Evolutionary conservation across 2,329 filamentous ascomycete species (phyloP).

Genomic region (Ceratocystis eucalypticola): DNA sequence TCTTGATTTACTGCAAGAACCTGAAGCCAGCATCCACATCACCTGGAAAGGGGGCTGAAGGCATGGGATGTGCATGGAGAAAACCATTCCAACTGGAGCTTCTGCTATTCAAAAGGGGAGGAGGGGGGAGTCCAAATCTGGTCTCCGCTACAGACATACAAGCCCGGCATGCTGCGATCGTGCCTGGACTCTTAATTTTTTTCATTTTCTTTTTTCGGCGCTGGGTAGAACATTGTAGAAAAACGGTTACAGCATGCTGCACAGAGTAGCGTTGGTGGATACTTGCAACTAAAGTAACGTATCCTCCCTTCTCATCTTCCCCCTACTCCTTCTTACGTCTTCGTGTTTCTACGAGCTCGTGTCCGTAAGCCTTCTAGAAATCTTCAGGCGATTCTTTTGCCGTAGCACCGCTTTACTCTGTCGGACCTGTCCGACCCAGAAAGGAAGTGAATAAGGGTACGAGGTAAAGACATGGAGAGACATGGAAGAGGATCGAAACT

Average conservation of each 20-base stretch:
- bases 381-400: not conserved
- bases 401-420: not conserved
- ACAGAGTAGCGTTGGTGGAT: not conserved
- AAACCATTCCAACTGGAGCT: not conserved
- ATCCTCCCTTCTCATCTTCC: not conserved
- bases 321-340: not conserved
- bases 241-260: not conserved
- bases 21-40: not conserved
- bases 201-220: too few species aligned
- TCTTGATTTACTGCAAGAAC: not conserved
- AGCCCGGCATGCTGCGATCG: too few species aligned
- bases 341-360: not conserved
- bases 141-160: too few species aligned
- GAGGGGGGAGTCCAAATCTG: not conserved
- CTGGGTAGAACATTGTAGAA: too few species aligned
- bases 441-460: not conserved
- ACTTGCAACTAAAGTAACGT: not conserved
- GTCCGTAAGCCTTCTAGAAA: conserved; percentile 4
- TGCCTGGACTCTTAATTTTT: too few species aligned
- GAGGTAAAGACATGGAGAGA: not conserved
- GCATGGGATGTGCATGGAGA: not conserved
- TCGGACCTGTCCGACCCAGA: not conserved
- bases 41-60: not conserved
- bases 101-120: not conserved
- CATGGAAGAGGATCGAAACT: not conserved